phyloP scores from a whole-genome alignment of 2,329 filamentous ascomycete species.

The Talaromyces funiculosus region DNA sequence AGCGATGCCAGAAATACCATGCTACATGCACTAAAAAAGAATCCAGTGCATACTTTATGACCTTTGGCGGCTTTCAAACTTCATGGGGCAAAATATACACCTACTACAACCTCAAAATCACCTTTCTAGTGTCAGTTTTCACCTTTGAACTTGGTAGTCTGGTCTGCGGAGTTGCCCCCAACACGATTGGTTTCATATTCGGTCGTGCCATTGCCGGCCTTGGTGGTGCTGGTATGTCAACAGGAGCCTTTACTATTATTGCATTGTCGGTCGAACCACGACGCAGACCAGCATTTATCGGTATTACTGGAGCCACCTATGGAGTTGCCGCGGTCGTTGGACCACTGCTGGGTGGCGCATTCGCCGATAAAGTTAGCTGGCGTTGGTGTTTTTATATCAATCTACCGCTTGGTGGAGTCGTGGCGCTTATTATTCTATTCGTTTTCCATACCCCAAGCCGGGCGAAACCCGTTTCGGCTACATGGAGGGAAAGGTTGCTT shows the following conservation, averaged over 20 bases:
- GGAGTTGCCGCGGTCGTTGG: conserved; percentile 24
- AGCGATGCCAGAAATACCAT: no score
- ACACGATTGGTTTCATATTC: conserved; percentile 21
- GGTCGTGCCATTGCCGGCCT: conserved; percentile 25
- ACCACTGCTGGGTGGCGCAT: conserved; percentile 37
- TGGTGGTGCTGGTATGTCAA: conserved; percentile 22
- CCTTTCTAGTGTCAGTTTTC: conserved; percentile 17
- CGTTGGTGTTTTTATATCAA: conserved; percentile 55
- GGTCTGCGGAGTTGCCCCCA: conserved; percentile 21
- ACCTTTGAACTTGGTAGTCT: conserved; percentile 25
- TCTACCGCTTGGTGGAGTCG: conserved; percentile 26
- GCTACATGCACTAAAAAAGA: background rate
- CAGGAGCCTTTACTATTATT: conserved; percentile 40
- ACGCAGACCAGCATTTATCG: conserved; percentile 28
- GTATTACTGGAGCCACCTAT: conserved; percentile 20
- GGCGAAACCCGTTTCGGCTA: background rate
- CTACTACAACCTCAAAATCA: conserved; percentile 4
- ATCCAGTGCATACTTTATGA: conserved; percentile 2
- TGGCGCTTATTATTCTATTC: background rate
- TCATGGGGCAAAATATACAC: conserved; percentile 6
- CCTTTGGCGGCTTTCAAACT: conserved; percentile 6
- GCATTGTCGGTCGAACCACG: conserved; percentile 25
- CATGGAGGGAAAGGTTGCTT: conserved; percentile 19
- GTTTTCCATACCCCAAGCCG: background rate
- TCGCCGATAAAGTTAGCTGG: conserved; percentile 34